Conservation (phyloP, 2,329 filamentous ascomycete species). For the Aaosphaeria pasadenensis region DNA sequence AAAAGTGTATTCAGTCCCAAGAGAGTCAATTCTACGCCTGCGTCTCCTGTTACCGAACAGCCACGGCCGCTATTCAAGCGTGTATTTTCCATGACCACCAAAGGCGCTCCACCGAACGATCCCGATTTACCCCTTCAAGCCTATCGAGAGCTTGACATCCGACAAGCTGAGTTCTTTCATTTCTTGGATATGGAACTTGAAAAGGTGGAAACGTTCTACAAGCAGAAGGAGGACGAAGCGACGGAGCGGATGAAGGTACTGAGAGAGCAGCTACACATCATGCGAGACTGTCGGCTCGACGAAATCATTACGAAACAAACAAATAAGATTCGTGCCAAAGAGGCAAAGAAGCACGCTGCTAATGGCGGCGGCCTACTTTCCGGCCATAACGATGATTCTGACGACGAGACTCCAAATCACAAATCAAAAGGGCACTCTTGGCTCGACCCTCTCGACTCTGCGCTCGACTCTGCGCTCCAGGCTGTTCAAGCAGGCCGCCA, state of each 20-base stretch:
- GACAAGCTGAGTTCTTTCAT: conserved; percentile 79
- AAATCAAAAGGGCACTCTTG: conserved; percentile 17
- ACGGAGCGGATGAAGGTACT: conserved; percentile 67
- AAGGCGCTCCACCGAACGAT: conserved; percentile 32
- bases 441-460: conserved; percentile 38
- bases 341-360: conserved; percentile 15
- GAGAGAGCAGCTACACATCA: conserved; percentile 84
- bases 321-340: conserved; percentile 30
- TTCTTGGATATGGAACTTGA: conserved; percentile 81
- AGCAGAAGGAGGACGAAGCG: conserved; percentile 81
- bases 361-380: conserved; percentile 8
- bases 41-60: conserved; percentile 14
- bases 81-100: conserved; percentile 44
- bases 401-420: conserved; percentile 13
- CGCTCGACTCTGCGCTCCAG: conserved; percentile 39
- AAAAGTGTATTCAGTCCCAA: conserved; percentile 39
- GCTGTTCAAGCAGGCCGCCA: conserved; percentile 44
- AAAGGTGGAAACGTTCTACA: conserved; percentile 93
- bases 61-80: conserved; percentile 36
- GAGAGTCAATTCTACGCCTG: conserved; percentile 40
- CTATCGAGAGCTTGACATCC: conserved; percentile 64
- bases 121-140: conserved; percentile 53
- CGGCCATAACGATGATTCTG: conserved; percentile 16
- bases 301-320: conserved; percentile 59
- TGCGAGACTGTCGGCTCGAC: conserved; percentile 77